phyloP scores from a whole-genome alignment of 257 asterid species.

The Echium plantagineum region DNA sequence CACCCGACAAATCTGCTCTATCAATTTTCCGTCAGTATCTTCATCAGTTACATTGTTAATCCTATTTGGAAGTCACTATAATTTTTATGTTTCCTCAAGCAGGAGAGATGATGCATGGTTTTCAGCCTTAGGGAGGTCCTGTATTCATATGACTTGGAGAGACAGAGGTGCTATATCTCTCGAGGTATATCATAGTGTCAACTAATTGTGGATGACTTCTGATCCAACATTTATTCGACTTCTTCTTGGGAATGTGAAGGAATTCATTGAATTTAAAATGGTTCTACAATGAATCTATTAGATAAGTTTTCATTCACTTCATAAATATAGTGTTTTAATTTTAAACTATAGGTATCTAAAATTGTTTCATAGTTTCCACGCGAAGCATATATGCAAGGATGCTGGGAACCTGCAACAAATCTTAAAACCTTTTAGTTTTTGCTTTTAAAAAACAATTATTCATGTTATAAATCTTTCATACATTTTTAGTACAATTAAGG shows the following conservation, averaged over 20 bases:
- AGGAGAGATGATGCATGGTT: conserved; percentile 92
- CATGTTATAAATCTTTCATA: too few relatives aligned
- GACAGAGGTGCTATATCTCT: conserved; percentile 94
- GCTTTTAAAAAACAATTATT: too few relatives aligned
- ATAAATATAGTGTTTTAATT: too few relatives aligned
- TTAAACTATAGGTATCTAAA: background rate
- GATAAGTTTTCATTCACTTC: too few relatives aligned
- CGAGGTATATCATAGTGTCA: conserved; percentile 36
- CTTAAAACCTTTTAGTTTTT: background rate
- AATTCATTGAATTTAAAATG: too few relatives aligned
- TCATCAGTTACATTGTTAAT: background rate
- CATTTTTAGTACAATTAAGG: background rate
- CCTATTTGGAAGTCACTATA: background rate
- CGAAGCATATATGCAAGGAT: background rate
- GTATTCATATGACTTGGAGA: conserved; percentile 94
- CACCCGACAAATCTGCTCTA: background rate
- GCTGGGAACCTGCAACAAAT: background rate
- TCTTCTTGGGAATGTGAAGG: too few relatives aligned
- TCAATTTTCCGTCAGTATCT: too few relatives aligned
- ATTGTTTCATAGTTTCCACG: background rate
- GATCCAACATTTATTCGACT: background rate
- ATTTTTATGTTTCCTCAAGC: conserved; percentile 14
- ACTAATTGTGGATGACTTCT: background rate
- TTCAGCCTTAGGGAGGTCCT: conserved; percentile 63
- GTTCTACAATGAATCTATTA: too few relatives aligned